Evolutionary conservation across 2,329 filamentous ascomycete genomes (phyloP).

Genomic region (Claviceps pusilla): DNA sequence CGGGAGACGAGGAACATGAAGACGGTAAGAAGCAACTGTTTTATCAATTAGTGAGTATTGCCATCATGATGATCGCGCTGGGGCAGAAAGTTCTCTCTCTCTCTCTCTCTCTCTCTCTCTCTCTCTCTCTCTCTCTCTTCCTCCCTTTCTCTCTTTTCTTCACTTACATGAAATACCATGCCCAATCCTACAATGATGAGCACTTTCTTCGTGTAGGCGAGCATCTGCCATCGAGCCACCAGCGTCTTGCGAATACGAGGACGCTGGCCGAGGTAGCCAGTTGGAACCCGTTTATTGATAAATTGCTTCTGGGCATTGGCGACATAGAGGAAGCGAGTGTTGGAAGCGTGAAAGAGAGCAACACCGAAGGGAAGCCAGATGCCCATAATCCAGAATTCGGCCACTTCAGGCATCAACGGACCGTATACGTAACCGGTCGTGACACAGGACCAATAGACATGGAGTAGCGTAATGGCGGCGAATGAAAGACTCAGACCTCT

Average conservation of each 20-base stretch:
- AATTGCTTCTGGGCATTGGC: conserved; percentile 38
- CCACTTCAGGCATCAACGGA: conserved; percentile 31
- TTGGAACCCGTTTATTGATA: conserved; percentile 9
- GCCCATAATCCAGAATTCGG: conserved; percentile 54
- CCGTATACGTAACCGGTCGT: conserved; percentile 25
- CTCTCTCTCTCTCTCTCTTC: too few relatives aligned
- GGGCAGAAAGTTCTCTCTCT: too few relatives aligned
- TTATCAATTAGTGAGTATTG: background rate
- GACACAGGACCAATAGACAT: conserved; percentile 28
- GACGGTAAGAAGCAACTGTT: conserved; percentile 40
- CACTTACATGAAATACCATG: conserved; percentile 40
- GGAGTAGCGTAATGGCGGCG: conserved; percentile 24
- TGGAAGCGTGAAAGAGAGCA: conserved; percentile 50
- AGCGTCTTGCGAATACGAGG: conserved; percentile 14
- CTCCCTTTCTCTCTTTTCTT: background rate
- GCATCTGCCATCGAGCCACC: conserved; percentile 21
- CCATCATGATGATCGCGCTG: background rate
- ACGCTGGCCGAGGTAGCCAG: conserved; percentile 4
- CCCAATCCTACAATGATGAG: conserved; percentile 35
- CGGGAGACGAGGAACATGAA: conserved; percentile 48
- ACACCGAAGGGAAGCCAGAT: conserved; percentile 50
- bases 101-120: too few relatives aligned
- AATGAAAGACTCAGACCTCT: conserved; percentile 27
- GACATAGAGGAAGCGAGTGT: conserved; percentile 44
- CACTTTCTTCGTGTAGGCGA: conserved; percentile 34